These are phyloP conservation scores for Pseudogymnoascus sp. DNA, from an alignment of 2,329 filamentous ascomycete genomes.

Conservation along the genomic window DNA sequence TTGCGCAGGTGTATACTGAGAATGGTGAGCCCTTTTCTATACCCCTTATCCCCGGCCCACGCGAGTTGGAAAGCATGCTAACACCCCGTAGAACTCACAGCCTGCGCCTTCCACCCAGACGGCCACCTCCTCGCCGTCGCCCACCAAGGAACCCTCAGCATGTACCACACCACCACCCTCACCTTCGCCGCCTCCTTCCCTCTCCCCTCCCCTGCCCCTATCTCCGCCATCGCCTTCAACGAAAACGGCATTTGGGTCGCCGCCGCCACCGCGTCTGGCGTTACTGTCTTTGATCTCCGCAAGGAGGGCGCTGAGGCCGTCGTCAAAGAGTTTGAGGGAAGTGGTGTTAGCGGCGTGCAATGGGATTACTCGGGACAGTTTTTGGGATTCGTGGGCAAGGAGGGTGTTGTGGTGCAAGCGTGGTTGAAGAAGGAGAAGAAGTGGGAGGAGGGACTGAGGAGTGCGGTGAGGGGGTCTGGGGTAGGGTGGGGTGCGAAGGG, in stretches of 20 bases:
- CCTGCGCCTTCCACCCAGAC: constrained; percentile 86
- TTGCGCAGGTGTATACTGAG: constrained; percentile 74
- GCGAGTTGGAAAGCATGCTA: constrained; percentile 7
- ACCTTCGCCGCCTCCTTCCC: constrained; percentile 68
- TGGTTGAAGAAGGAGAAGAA: constrained; percentile 80
- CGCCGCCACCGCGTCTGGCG: constrained; percentile 66
- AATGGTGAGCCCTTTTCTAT: constrained; percentile 51
- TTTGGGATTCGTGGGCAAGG: constrained; percentile 71
- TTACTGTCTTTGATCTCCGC: constrained; percentile 86
- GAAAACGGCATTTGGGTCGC: constrained; percentile 98
- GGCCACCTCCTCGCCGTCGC: constrained; percentile 89
- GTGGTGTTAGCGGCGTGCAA: constrained; percentile 64
- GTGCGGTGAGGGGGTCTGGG: constrained; percentile 63
- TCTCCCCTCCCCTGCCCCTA: constrained; percentile 59
- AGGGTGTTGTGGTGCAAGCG: constrained; percentile 79
- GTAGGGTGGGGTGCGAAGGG: constrained; percentile 73
- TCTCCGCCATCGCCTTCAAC: constrained; percentile 76
- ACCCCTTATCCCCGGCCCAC: not conserved
- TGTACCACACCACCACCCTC: constrained; percentile 80
- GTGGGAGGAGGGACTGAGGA: constrained; percentile 81
- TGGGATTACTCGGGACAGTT: constrained; percentile 98
- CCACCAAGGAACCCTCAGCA: constrained; percentile 75
- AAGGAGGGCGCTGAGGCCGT: constrained; percentile 78
- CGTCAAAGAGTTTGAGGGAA: constrained; percentile 80
- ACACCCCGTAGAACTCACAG: constrained; percentile 38